phyloP scores from a whole-genome alignment of 768 basidiomycete genomes.

The Pisolithus albus region DNA sequence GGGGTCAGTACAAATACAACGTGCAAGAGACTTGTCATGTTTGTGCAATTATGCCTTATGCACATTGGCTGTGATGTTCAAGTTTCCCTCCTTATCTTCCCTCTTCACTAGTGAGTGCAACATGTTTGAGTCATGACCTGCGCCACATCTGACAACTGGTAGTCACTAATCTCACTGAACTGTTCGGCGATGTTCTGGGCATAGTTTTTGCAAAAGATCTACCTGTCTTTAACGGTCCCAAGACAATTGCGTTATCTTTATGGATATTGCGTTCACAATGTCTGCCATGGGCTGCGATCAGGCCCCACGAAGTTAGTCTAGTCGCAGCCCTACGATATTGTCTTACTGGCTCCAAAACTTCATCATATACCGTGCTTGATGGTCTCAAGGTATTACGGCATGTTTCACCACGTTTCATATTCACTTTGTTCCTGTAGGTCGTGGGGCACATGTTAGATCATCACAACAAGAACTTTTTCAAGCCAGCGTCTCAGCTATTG shows the following conservation, averaged over 20 bases:
- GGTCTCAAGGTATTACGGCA: constrained; percentile 22
- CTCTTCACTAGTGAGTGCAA: constrained; percentile 43
- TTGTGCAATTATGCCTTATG: constrained; percentile 52
- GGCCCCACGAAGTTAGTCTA: constrained; percentile 26
- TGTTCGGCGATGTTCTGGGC: constrained; percentile 40
- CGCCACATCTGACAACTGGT: constrained; percentile 4
- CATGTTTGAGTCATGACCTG: background rate
- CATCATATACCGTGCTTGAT: constrained; percentile 14
- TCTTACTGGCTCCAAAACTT: constrained; percentile 24
- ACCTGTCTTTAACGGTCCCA: constrained; percentile 34
- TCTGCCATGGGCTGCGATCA: constrained; percentile 38
- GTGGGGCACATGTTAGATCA: constrained; percentile 18
- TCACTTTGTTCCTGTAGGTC: constrained; percentile 14
- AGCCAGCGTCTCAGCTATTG: constrained; percentile 14
- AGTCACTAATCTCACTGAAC: constrained; percentile 39
- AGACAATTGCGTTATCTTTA: constrained; percentile 41
- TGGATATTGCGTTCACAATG: constrained; percentile 46
- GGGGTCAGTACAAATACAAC: constrained; percentile 33
- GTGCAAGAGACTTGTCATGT: constrained; percentile 34
- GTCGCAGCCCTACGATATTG: constrained; percentile 30
- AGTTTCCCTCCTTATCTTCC: constrained; percentile 37
- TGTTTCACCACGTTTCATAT: background rate
- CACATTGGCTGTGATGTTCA: constrained; percentile 44
- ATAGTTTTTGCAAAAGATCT: constrained; percentile 32
- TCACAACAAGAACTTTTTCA: constrained; percentile 12